These are phyloP conservation scores for Apiotrichum montevideense DNA, from an alignment of 1,284 basidiomycete species.

Conservation along the genomic window DNA sequence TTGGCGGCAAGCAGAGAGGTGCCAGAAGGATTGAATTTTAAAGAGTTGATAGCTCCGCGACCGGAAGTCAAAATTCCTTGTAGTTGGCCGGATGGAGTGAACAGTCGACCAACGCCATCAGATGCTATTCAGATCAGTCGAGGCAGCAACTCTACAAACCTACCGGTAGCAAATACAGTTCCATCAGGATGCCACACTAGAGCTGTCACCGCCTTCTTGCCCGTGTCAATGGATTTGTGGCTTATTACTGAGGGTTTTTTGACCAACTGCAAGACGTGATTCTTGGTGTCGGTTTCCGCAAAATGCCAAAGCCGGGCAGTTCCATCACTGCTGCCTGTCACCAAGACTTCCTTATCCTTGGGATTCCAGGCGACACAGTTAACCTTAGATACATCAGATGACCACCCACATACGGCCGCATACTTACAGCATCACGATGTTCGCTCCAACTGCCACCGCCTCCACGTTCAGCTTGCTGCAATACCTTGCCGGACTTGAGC, in stretches of 20 bases:
- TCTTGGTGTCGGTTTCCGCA: conserved; percentile 1
- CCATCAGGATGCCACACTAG: conserved; percentile 42
- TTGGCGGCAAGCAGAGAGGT: conserved; percentile 32
- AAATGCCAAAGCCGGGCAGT: conserved; percentile 40
- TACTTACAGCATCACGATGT: conserved; percentile 34
- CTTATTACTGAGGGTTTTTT: conserved; percentile 24
- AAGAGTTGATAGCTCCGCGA: conserved; percentile 32
- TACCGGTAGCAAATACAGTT: conserved; percentile 36
- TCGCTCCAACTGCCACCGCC: conserved; percentile 18
- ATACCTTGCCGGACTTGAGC: conserved; percentile 1
- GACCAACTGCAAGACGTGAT: conserved; percentile 9
- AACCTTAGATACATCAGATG: conserved; percentile 20
- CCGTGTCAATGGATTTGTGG: conserved; percentile 37
- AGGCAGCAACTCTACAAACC: neutral
- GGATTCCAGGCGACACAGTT: conserved; percentile 41
- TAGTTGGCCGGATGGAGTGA: conserved; percentile 37
- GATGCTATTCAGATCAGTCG: conserved; percentile 5
- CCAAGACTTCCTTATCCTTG: conserved; percentile 32
- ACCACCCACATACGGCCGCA: no score
- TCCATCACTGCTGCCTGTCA: conserved; percentile 32
- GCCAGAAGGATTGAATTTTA: conserved; percentile 41
- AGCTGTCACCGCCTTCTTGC: conserved; percentile 32
- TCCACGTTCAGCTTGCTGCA: neutral
- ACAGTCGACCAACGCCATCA: conserved; percentile 39
- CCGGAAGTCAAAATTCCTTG: conserved; percentile 41